These are phyloP conservation scores for Ilyonectria sp. DNA, from an alignment of 2,329 filamentous ascomycete genomes.

Conservation along the genomic window DNA sequence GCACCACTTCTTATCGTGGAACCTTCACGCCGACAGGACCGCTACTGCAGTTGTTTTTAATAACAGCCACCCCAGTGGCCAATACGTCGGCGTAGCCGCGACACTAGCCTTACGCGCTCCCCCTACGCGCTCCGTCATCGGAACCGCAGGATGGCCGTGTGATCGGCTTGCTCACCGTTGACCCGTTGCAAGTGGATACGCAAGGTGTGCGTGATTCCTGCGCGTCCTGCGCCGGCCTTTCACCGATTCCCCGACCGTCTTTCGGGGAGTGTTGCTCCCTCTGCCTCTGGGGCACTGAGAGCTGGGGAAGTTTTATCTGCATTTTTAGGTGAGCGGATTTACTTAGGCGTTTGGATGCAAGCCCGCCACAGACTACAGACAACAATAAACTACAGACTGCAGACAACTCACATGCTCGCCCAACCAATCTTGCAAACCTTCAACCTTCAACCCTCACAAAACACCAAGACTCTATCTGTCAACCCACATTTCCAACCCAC, in stretches of 20 bases:
- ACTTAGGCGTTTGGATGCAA: background rate
- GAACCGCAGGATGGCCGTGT: constrained; percentile 29
- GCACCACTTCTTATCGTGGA: constrained; percentile 28
- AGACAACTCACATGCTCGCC: background rate
- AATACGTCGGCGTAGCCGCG: constrained; percentile 16
- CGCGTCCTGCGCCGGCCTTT: background rate
- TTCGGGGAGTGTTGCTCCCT: constrained; percentile 12
- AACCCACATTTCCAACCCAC: constrained; percentile 13
- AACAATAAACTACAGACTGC: background rate
- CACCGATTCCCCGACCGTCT: constrained; percentile 27
- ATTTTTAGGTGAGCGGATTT: background rate
- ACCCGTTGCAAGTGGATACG: constrained; percentile 26
- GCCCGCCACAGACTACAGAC: background rate
- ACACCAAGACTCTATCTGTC: constrained; percentile 5
- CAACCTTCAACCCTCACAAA: constrained; percentile 8
- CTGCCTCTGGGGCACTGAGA: constrained; percentile 7
- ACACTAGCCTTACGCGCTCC: background rate
- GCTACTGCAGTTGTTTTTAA: constrained; percentile 25
- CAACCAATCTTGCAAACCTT: background rate
- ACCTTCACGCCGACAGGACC: background rate
- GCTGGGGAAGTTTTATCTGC: constrained; percentile 14
- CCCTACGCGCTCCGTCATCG: constrained; percentile 25
- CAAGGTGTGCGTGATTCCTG: constrained; percentile 25
- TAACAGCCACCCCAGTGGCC: constrained; percentile 22
- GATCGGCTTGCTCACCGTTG: constrained; percentile 33